Evolutionary conservation across 352 stramenopile genomes (phyloP), one percentile per base, ranked within the genome.

Genomic region (Globisporangium paddicum): DNA sequence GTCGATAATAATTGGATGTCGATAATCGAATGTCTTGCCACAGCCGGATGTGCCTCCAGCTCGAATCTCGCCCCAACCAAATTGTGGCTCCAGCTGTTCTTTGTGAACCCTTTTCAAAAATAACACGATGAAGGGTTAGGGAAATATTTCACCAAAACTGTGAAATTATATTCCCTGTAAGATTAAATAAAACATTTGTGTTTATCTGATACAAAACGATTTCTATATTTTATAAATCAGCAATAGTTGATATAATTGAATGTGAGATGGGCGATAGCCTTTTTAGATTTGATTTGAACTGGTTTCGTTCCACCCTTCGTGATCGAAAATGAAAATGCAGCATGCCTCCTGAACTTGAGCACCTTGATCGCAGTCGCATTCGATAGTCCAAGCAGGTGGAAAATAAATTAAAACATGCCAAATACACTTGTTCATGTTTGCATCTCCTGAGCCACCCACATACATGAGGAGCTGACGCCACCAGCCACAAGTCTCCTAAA

Each of bases 121-220:
- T 37, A 49, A 58, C 40, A 37, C 7, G 37, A 40, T 25, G 52
- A 58, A 58, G 48, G n/a, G 38, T 10, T 8, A 8, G 21, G 34
- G 18, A 16, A 16, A 16, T 11, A 23, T 5, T 5, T 16, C 28
- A 5, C 10, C 6, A 21, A 13, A 21, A 19, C 7, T 5, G 7
- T 13, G 16, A 11, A 23, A 23, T 25, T 21, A 18, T 2, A 50
- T 26, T 53, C 25, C 46, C 23, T 35, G 25, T 35, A 5, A 21
- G 10, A 50, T 19, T n/a, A n/a, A 3, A 48, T 47, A 47, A n/a
- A 3, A n/a, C n/a, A n/a, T n/a, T n/a, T n/a, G n/a, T n/a, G n/a
- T n/a, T n/a, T n/a, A n/a, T n/a, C n/a, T 28, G 41, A 47, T 26
- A 21, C 13, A 3, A 50, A 16, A 4, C 14, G 2, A 19, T 50